Conservation (phyloP, 257 asterid genomes). For the Scutellaria baicalensis region DNA sequence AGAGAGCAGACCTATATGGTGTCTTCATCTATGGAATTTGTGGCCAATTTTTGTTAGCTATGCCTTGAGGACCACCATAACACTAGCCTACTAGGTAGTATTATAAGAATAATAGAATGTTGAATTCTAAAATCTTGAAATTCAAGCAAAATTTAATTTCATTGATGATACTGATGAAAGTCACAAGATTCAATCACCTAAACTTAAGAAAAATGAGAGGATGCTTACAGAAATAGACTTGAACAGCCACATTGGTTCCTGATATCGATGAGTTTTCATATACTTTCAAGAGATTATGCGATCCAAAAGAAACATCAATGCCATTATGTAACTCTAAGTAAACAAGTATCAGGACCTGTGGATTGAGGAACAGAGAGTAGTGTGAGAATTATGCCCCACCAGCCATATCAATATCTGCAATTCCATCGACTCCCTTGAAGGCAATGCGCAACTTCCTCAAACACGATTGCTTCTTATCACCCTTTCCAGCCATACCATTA, state of each 20-base stretch:
- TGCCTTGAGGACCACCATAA: slow-evolving; percentile 8
- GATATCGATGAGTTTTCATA: slow-evolving; percentile 8
- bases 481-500: slow-evolving; percentile 72
- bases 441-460: slow-evolving; percentile 69
- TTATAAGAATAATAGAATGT: neutral
- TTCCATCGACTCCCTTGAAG: slow-evolving; percentile 63
- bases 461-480: slow-evolving; percentile 80
- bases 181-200: slow-evolving; percentile 9
- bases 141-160: slow-evolving; percentile 16
- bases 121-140: neutral
- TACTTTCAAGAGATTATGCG: neutral
- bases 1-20: neutral
- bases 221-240: neutral
- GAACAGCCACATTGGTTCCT: neutral
- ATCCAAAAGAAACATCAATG: neutral
- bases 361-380: neutral
- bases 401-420: slow-evolving; percentile 70
- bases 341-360: slow-evolving; percentile 6
- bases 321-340: slow-evolving; percentile 1
- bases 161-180: slow-evolving; percentile 12
- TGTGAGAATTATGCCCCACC: slow-evolving; percentile 56
- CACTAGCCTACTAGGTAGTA: neutral
- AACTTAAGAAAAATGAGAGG: slow-evolving; percentile 5
- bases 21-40: slow-evolving; percentile 14
- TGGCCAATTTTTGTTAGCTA: slow-evolving; percentile 14